Percentiles rank a stretch among this genome's conserved stretches.
Conservation (phyloP, 1,284 basidiomycete species). For the Fomitopsis schrenkii region DNA sequence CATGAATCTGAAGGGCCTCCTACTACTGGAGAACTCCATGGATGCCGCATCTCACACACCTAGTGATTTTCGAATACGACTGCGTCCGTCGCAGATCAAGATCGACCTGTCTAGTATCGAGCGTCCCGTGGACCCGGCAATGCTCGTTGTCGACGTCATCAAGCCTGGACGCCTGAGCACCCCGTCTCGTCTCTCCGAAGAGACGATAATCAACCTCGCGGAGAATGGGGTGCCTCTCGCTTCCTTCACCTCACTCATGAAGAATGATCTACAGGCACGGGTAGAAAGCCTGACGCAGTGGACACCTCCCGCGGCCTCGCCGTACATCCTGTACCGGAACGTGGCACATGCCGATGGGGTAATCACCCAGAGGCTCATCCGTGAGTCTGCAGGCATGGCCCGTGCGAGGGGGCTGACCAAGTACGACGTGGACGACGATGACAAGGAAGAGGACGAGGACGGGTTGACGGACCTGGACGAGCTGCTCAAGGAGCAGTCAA, state of each 20-base stretch:
- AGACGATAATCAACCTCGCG: conserved; percentile 42
- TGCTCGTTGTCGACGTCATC: conserved; percentile 37
- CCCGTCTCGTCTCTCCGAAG: conserved; percentile 34
- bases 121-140: conserved; percentile 24
- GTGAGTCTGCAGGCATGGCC: conserved; percentile 28
- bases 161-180: conserved; percentile 31
- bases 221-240: conserved; percentile 37
- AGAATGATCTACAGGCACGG: conserved; percentile 13
- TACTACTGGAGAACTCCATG: conserved; percentile 11
- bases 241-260: conserved; percentile 28
- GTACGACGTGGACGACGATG: conserved; percentile 6
- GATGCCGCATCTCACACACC: conserved; percentile 7
- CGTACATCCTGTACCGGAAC: conserved; percentile 28
- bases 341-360: conserved; percentile 30
- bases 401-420: conserved; percentile 21
- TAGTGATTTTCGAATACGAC: conserved; percentile 24
- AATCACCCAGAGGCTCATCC: conserved; percentile 24
- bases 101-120: conserved; percentile 25
- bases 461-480: neutral
- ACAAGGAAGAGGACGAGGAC: conserved; percentile 7
- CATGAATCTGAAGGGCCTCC: conserved; percentile 12
- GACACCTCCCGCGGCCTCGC: conserved; percentile 18
- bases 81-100: conserved; percentile 41
- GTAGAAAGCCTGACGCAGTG: conserved; percentile 27
- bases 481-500: conserved; percentile 7